Evolutionary conservation across 2,329 filamentous ascomycete genomes (phyloP), one percentile per base, ranked within the genome.

Genomic region (Clonostachys chloroleuca): DNA sequence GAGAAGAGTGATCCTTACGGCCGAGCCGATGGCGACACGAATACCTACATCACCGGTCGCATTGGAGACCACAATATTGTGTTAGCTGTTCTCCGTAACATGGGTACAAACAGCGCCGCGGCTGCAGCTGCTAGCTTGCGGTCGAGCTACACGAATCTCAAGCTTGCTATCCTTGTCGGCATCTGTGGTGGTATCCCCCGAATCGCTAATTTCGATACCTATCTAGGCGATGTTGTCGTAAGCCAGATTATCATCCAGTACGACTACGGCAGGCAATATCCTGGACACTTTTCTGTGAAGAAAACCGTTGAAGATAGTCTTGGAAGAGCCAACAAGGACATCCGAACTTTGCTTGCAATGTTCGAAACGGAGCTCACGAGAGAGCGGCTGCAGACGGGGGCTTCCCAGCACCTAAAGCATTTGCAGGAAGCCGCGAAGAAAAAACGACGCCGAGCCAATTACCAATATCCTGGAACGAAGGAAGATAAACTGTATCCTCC

Each of bases 161-260:
- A 54, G 20, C 51, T 68, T 0, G 62, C 53, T 4, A 36, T 70
- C 1, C 34, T 70, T 2, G 64, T 66, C 7, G 68, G 68, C 5
- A 56, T 70, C 3, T 69, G 65, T 46, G 8, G 39, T 8, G 9
- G 49, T 48, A 12, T 50, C 36, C 18, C 18, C 18, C 18, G 18
- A 4, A 18, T 18, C 18, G 18, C 18, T 5, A 18, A 18, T 18
- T 4, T 18, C 18, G 56, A 56, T 20, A 52, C 55, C 3, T 13
- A 57, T 2, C 52, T 61, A 1, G 60, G 59, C 30, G 59, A 61
- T 40, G 59, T 60, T 9, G 41, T 64, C 14, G 53, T 64, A n/a
- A 61, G 61, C 42, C 49, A 56, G 3, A 48, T 47, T 1, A 47
- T 66, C 2, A 39, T 64, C 8, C 57, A 64, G 44, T 61, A 57